A percentile compares a stretch with the other conserved stretches of the same genome.
These are phyloP conservation scores for Curvularia verruculosa DNA, from an alignment of 2,329 filamentous ascomycete species.

Conservation along the genomic window DNA sequence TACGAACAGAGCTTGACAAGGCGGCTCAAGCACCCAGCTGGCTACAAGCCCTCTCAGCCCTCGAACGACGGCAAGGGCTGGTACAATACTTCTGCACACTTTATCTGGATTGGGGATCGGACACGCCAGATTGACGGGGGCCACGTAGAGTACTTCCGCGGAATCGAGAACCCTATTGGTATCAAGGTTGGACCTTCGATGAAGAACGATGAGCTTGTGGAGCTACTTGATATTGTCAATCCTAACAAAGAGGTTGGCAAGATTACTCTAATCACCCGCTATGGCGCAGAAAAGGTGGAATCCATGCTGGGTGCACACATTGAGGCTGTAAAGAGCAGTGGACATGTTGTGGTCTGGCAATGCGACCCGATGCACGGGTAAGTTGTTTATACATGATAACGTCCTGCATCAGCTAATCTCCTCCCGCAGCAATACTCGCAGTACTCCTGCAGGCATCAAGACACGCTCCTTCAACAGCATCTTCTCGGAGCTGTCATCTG, in stretches of 20 bases:
- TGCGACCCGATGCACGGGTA: conserved; percentile 97
- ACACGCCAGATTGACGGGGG: conserved; percentile 91
- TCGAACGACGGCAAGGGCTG: conserved; percentile 64
- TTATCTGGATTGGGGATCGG: conserved; percentile 97
- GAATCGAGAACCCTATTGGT: conserved; percentile 93
- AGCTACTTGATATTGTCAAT: conserved; percentile 84
- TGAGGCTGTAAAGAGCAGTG: conserved; percentile 81
- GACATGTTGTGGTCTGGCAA: conserved; percentile 86
- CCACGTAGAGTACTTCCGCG: conserved; percentile 97
- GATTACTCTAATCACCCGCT: conserved; percentile 94
- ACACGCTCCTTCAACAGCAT: conserved; percentile 91
- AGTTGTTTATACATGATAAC: conserved; percentile 16
- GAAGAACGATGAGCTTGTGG: conserved; percentile 73
- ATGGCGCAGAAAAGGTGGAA: conserved; percentile 79
- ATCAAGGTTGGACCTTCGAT: conserved; percentile 95
- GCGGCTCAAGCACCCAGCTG: conserved; percentile 68
- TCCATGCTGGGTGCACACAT: conserved; percentile 83
- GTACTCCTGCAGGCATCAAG: conserved; percentile 80
- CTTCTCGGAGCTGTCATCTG: conserved; percentile 82
- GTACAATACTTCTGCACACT: conserved; percentile 95
- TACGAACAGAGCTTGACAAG: conserved; percentile 91
- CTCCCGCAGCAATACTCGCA: conserved; percentile 61
- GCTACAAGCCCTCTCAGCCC: conserved; percentile 41
- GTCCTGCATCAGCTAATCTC: conserved; percentile 14
- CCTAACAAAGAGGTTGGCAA: conserved; percentile 83